Base-by-base conservation (phyloP, 2,329 filamentous ascomycete genomes). In the Penicillium sp. region DNA sequence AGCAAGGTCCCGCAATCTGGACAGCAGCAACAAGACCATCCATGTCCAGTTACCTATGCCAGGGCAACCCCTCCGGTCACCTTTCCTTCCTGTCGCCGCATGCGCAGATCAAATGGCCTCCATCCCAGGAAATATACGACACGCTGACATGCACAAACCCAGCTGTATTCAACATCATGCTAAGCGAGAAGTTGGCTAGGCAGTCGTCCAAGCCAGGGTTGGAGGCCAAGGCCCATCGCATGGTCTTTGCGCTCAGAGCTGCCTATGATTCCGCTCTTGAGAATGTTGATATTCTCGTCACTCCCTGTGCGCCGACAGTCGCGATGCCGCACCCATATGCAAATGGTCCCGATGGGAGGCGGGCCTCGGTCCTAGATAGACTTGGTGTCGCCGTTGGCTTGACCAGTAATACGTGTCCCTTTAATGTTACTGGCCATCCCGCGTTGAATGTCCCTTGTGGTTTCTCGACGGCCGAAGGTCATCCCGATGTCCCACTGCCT, bases 341-440 rank as follows among this genome's bases (percentile, higher is more conserved):
- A 68, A 45, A 66, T 61, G 31, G 45, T 39, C 47, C 6, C 16
- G 13, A 47, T 45, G n/a, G 53, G 34, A 6, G 40, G 50, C 9
- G 15, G 2, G 47, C 59, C 4, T 55, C 46, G 16, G 70, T 78
- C 3, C 69, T 71, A 58, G 76, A 78, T 15, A 77, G 79, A 62
- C 72, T 78, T 52, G 72, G 73, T 48, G 70, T 75, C 6, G 75
- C 77, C 2, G 74, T 83, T 39, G 78, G 78, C 3, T 73, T 77
- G 10, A 77, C 75, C 9, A 68, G 74, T 56, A 81, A 79, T 53
- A 78, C 79, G 0, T 74, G 72, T 33, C 74, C 76, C 4, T 82
- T 82, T 63, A 82, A 83, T 68, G 65, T 78, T 5, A 81, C 79
- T 1, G 80, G 80, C 0, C 80, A 83, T 68, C 80, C 79, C 4